Base-by-base conservation (phyloP, 2,329 filamentous ascomycete genomes). In the Blumeriella jaapii region DNA sequence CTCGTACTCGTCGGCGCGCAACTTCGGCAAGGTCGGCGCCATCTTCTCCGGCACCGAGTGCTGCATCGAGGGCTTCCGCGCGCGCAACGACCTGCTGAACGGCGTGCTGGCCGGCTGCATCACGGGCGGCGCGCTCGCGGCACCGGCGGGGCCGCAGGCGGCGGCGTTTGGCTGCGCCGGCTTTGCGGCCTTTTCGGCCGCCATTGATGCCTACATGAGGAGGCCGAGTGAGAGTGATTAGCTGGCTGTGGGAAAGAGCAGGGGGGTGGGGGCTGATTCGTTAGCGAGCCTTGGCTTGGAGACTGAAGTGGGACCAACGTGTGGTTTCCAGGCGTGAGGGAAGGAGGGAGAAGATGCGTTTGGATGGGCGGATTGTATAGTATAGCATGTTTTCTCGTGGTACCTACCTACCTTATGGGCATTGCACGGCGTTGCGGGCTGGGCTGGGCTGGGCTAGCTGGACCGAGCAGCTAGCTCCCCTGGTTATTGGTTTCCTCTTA, bases 1-100 rank as follows among this genome's bases (percentile, higher is more conserved):
- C 9, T 89, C 84, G 4, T 83, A 70, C 60, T 80, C 77, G 44
- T 84, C 79, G 30, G 91, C 87, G 36, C 91, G 87, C 64, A 96
- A 93, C 66, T 98, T 98, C 56, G 89, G 84, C 44, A 81, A 87
- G 50, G 85, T 98, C 31, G 91, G 91, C 51, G 82, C 84, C 2
- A 71, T 96, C 13, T 98, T 93, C 64, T 73, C 77, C 11, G 89
- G 89, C 25, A 93, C 91, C 34, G 91, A 98, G 63, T 98, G 91
- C 64, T 86, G 83, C 46, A 86, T 98, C 54, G 91, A 98, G 60
- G 87, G 87, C 0, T 70, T 83, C 51, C 73, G 91, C 18, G 91
- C 87, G 14, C 95, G 93, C 67, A 95, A 96, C 61, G 91, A 96
- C 59, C 60, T 96, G 18, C 74, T 67, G 45, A 98, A 98, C 63